Conservation (phyloP, 768 basidiomycete species). For the Gyrodon lividus region DNA sequence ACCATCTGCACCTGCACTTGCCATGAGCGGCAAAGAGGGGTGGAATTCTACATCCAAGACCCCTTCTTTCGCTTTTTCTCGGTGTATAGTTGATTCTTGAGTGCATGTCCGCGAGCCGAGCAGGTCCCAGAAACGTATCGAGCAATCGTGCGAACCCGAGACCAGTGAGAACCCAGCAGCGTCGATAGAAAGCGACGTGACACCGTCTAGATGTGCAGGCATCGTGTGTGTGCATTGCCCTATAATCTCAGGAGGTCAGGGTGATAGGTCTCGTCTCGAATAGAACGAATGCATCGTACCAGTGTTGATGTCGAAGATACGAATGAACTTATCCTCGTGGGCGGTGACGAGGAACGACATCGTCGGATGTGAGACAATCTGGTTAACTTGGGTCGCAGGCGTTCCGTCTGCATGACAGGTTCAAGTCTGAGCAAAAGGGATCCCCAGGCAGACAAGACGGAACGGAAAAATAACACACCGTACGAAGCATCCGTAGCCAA, state of each 20-base stretch:
- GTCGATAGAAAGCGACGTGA: conserved; percentile 89
- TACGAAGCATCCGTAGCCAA: conserved; percentile 59
- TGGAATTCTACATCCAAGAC: conserved; percentile 88
- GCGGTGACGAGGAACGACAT: conserved; percentile 85
- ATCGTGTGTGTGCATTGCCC: conserved; percentile 89
- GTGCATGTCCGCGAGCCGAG: conserved; percentile 76
- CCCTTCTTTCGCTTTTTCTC: conserved; percentile 88
- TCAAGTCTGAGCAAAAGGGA: conserved; percentile 3
- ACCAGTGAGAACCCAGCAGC: conserved; percentile 84
- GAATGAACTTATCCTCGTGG: conserved; percentile 91
- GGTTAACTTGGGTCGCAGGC: conserved; percentile 77
- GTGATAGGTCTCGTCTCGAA: background rate
- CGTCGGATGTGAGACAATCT: conserved; percentile 86
- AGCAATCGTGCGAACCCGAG: conserved; percentile 92
- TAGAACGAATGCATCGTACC: conserved; percentile 46
- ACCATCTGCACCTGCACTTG: conserved; percentile 94
- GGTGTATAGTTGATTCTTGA: conserved; percentile 87
- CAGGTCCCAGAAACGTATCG: conserved; percentile 92
- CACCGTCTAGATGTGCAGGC: conserved; percentile 86
- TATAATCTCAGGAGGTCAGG: conserved; percentile 27
- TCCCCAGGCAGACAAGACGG: background rate
- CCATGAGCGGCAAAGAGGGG: conserved; percentile 80
- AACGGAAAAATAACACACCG: conserved; percentile 39
- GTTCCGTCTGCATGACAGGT: conserved; percentile 56
- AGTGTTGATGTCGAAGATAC: conserved; percentile 81